Conservation (phyloP, 148 eudicot genomes). For the Camellia sinensis region DNA sequence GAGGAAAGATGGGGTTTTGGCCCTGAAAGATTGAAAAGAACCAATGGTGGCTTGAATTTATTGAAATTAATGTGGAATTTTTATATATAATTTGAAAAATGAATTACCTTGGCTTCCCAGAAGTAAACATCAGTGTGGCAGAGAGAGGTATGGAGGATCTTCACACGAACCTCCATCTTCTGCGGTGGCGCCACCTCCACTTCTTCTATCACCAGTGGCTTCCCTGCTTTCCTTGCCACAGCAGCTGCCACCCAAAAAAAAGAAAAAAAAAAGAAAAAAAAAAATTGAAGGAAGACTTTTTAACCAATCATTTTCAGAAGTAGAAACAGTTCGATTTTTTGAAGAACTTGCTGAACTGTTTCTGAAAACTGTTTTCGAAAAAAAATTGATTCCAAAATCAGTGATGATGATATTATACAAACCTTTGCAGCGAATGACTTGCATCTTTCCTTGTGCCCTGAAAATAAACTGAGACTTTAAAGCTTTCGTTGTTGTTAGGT, state of each 20-base stretch:
- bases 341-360: too few relatives aligned
- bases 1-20: constrained; percentile 31
- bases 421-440: constrained; percentile 28
- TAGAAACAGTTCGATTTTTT: background rate
- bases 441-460: constrained; percentile 14
- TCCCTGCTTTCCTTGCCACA: constrained; percentile 44
- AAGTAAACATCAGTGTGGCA: constrained; percentile 41
- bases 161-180: constrained; percentile 32
- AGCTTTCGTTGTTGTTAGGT: too few relatives aligned
- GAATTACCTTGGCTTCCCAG: constrained; percentile 38
- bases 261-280: background rate
- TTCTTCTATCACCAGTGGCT: constrained; percentile 49
- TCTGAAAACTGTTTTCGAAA: too few relatives aligned
- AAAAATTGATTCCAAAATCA: too few relatives aligned
- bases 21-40: constrained; percentile 22
- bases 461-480: background rate
- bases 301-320: background rate
- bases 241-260: constrained; percentile 32
- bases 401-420: too few relatives aligned
- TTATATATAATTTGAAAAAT: too few relatives aligned
- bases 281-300: background rate
- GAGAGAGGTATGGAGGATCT: constrained; percentile 37
- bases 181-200: constrained; percentile 50
- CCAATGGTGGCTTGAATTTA: background rate
- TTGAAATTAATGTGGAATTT: background rate